phyloP scores from a whole-genome alignment of 179 eudicot genomes.

The Sideroxylon spinosum region DNA sequence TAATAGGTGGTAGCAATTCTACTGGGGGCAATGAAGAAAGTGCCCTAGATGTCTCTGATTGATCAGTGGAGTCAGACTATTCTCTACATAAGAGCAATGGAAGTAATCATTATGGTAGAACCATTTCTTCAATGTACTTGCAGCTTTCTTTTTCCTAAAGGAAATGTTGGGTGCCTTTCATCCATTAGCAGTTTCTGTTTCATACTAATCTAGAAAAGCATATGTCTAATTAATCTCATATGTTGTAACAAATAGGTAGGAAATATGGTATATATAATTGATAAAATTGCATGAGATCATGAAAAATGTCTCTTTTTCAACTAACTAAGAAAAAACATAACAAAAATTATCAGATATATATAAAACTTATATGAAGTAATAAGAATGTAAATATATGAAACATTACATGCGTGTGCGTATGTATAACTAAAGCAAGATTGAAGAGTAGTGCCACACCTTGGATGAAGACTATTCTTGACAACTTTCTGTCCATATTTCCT shows the following conservation, averaged over 20 bases:
- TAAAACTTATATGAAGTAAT: background rate
- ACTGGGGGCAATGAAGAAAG: background rate
- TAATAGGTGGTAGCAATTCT: background rate
- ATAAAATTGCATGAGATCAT: background rate
- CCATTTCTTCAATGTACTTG: background rate
- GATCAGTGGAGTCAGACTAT: background rate
- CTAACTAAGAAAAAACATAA: background rate
- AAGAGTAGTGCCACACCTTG: constrained; percentile 39
- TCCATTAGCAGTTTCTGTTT: too few relatives aligned
- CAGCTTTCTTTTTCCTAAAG: background rate
- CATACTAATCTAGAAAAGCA: background rate
- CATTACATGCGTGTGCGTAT: background rate
- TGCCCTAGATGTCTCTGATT: background rate
- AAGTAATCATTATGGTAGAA: background rate
- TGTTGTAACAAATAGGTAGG: too few relatives aligned
- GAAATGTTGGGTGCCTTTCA: background rate
- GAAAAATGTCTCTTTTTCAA: background rate
- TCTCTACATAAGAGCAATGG: background rate
- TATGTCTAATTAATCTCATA: too few relatives aligned
- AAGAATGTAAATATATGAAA: too few relatives aligned
- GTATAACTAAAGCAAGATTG: background rate
- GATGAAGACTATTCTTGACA: constrained; percentile 76
- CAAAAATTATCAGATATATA: background rate
- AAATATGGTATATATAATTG: too few relatives aligned
- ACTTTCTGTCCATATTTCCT: constrained; percentile 72